Base-by-base conservation (phyloP, 163 green algal species). In the Trebouxiophyceae sp. region DNA sequence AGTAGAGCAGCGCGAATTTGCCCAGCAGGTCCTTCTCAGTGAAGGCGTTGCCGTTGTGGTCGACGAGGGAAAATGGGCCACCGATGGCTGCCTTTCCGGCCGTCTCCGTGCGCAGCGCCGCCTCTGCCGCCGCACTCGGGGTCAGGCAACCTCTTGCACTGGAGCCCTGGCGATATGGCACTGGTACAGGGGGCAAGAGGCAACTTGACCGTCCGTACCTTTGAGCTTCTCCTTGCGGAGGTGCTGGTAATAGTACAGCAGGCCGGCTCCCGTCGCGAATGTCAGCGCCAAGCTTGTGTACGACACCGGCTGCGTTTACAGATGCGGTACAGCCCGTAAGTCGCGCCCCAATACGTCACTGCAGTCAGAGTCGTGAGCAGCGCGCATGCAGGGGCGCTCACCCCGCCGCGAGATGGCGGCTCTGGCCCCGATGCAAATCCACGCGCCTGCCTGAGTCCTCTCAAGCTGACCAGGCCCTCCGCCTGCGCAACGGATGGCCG, bases 1-100 rank as follows among this genome's bases (percentile, higher is more conserved):
- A 99, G 73, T 99, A 99, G 0, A 99, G 69, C 60, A 99, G 63
- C n/a, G 77, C 81, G 71, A 93, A 98, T 31, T 87, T 68, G 27
- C 93, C 93, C 20, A 82, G 70, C 31, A 99, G 69, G 69, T 97
- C 74, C 39, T 84, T 78, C 62, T 94, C 67, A 0, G 80, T 91
- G 56, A 96, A 96, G 0, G 66, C 62, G 65, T 93, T 93, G 45
- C 86, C 86, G 32, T 89, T 50, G 32, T 85, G 70, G 72, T 97
- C 87, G 19, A 86, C 70, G 7, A 98, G 76, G 1, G 86, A 46
- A 65, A 99, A 99, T 0, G 88, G 84, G 2, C 93, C 93, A 27
- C 93, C 93, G 31, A 99, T 92, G 0, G 86, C 78, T 2, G 93
- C 91, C 56, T 91, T 84, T 57, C 90, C 93, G 1, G 84, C 88